These are phyloP conservation scores for Nakazawaea sp. DNA, from an alignment of 805 yeast genomes.

Conservation along the genomic window DNA sequence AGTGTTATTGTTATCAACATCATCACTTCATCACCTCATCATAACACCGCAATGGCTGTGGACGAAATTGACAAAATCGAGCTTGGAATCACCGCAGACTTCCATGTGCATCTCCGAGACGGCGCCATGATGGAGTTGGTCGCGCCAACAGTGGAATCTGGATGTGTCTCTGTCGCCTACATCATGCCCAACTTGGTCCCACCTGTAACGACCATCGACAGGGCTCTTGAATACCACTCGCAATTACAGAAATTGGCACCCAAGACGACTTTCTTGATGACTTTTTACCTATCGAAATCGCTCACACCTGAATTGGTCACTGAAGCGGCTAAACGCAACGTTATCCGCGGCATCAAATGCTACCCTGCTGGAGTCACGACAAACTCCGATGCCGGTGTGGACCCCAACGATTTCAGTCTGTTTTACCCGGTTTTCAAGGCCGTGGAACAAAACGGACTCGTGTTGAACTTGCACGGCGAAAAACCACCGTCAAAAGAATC, in stretches of 20 bases:
- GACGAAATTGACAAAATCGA: conserved; percentile 35
- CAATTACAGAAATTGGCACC: conserved; percentile 64
- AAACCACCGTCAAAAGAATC: conserved; percentile 51
- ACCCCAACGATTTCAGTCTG: conserved; percentile 81
- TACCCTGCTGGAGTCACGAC: conserved; percentile 99
- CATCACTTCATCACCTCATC: too few relatives aligned
- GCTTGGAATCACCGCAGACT: conserved; percentile 76
- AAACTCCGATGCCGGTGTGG: conserved; percentile 86
- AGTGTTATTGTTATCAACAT: too few relatives aligned
- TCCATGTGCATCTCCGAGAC: conserved; percentile 95
- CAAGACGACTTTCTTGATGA: conserved; percentile 83
- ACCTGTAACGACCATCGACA: conserved; percentile 74
- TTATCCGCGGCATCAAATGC: conserved; percentile 85
- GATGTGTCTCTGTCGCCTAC: conserved; percentile 88
- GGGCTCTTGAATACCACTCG: conserved; percentile 63
- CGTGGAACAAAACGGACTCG: conserved; percentile 71
- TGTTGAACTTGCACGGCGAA: conserved; percentile 92
- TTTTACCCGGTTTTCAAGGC: conserved; percentile 89
- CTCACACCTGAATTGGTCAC: conserved; percentile 82
- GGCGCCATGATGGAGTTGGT: conserved; percentile 89
- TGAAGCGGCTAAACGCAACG: conserved; percentile 63
- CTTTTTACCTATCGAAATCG: conserved; percentile 71
- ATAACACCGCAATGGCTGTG: too few relatives aligned
- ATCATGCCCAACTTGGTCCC: conserved; percentile 96
- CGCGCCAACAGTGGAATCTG: conserved; percentile 83